Conservation (phyloP, 345 rosid genomes). For the Lenwebbia sp. region DNA sequence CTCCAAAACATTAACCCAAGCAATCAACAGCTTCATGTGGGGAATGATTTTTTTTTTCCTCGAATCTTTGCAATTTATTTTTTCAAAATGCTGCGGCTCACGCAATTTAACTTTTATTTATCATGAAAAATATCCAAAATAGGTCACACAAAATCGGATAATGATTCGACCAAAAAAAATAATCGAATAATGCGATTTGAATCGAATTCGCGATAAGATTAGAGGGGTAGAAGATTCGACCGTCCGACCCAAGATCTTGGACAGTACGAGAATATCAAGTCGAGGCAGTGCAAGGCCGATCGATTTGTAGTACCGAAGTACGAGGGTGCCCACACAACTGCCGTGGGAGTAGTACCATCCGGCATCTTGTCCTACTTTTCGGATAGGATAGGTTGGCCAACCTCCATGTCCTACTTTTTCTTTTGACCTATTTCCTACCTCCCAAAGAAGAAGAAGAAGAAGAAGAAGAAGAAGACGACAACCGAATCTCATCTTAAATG, state of each 20-base stretch:
- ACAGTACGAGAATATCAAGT: not conserved
- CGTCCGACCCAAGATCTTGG: not conserved
- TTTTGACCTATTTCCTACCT: not conserved
- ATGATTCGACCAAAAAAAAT: too few species aligned
- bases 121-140: not conserved
- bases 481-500: not conserved
- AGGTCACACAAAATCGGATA: accelerated
- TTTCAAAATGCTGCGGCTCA: too few species aligned
- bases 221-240: not conserved
- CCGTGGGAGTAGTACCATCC: not conserved
- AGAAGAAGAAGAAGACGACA: too few species aligned
- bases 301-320: not conserved
- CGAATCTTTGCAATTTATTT: too few species aligned
- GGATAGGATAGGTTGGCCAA: not conserved
- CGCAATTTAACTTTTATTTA: not conserved
- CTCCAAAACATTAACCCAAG: too few species aligned
- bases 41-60: too few species aligned
- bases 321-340: not conserved
- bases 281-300: not conserved
- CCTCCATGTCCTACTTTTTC: not conserved
- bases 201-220: not conserved
- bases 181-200: not conserved
- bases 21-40: too few species aligned
- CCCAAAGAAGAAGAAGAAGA: too few species aligned
- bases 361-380: not conserved